Conservation (phyloP, 1,284 basidiomycete genomes). For the Tilletia horrida region DNA sequence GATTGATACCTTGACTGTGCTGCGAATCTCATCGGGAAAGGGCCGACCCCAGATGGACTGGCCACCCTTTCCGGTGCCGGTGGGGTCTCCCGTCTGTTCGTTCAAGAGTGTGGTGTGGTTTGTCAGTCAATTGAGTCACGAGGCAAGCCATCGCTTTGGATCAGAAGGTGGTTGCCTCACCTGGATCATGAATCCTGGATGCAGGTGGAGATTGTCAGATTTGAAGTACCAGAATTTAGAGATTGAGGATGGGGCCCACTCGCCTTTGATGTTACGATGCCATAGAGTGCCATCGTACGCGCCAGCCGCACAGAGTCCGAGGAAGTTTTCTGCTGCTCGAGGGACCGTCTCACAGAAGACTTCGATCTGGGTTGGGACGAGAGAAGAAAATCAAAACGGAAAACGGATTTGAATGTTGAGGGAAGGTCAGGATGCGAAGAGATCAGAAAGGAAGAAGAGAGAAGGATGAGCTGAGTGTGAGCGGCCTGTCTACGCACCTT, state of each 20-base stretch:
- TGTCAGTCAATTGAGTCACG: too few species aligned
- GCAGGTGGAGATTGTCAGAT: too few species aligned
- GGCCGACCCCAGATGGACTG: constrained; percentile 82
- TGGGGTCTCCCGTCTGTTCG: constrained; percentile 52
- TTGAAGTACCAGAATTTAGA: too few species aligned
- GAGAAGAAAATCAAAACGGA: background rate
- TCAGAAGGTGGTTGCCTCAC: constrained; percentile 67
- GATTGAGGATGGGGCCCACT: background rate
- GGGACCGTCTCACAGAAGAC: constrained; percentile 95
- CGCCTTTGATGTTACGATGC: constrained; percentile 61
- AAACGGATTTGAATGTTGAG: too few species aligned
- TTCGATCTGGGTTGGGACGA: constrained; percentile 68
- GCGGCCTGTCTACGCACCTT: constrained; percentile 78
- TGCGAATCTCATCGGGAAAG: constrained; percentile 82
- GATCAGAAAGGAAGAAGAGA: too few species aligned
- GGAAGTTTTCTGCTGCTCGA: constrained; percentile 93
- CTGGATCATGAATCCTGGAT: constrained; percentile 84
- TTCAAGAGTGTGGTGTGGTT: background rate
- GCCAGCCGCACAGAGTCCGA: constrained; percentile 84
- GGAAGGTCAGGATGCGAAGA: background rate
- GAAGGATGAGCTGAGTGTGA: too few species aligned
- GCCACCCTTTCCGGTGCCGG: constrained; percentile 64
- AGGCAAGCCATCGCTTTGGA: background rate
- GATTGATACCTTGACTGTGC: constrained; percentile 75
- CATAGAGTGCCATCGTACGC: constrained; percentile 83